Conservation (phyloP, 192 early-diverging fungal genomes). For the Chytriomyces sp. region DNA sequence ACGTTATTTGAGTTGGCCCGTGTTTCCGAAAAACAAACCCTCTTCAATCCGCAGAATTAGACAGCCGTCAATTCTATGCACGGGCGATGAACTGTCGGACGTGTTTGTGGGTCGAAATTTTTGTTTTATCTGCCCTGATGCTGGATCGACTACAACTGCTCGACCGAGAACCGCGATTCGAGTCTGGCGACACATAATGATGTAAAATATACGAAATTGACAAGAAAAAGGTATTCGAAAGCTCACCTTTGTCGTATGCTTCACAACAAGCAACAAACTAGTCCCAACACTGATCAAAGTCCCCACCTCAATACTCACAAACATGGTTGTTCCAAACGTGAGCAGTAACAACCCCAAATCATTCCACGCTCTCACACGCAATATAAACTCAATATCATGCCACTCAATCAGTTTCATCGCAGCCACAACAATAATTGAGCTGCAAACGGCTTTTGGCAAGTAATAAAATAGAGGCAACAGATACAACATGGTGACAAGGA, state of each 20-base stretch:
- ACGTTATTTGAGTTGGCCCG: constrained; percentile 93
- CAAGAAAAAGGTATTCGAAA: constrained; percentile 28
- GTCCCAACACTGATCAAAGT: constrained; percentile 88
- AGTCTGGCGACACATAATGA: constrained; percentile 41
- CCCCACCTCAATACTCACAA: constrained; percentile 89
- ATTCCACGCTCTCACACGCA: constrained; percentile 57
- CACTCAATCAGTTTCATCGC: constrained; percentile 58
- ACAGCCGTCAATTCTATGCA: constrained; percentile 82
- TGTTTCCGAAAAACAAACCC: constrained; percentile 96
- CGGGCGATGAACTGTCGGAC: constrained; percentile 14
- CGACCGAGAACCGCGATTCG: constrained; percentile 55
- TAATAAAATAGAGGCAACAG: constrained; percentile 84
- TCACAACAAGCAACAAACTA: constrained; percentile 88
- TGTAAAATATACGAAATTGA: neutral
- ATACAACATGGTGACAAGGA: constrained; percentile 79
- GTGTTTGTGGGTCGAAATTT: constrained; percentile 73
- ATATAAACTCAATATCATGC: constrained; percentile 58
- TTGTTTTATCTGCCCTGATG: constrained; percentile 40
- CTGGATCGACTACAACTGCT: constrained; percentile 47
- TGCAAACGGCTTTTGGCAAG: constrained; percentile 78
- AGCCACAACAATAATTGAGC: constrained; percentile 60
- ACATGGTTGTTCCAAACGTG: constrained; percentile 90
- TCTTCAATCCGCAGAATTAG: constrained; percentile 92
- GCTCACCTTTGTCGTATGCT: constrained; percentile 77
- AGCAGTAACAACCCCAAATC: constrained; percentile 83